Percentiles rank a stretch among this genome's conserved stretches.
These are phyloP conservation scores for Wickerhamiella azymoides DNA, from an alignment of 805 yeast genomes.

Conservation along the genomic window DNA sequence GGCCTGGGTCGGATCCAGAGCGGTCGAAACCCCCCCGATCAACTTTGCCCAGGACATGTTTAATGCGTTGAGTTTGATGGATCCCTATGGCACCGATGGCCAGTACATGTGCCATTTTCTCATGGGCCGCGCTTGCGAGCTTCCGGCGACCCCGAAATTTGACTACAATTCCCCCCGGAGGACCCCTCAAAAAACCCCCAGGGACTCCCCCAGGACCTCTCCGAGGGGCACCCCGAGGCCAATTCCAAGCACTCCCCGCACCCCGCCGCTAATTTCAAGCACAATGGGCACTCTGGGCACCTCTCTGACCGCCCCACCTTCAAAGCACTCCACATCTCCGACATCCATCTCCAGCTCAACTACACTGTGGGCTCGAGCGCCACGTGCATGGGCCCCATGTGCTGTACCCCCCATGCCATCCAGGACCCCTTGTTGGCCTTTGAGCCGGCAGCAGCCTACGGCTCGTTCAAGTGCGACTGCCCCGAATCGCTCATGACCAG, in stretches of 20 bases:
- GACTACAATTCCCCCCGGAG: conserved; percentile 29
- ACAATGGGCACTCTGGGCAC: conserved; percentile 8
- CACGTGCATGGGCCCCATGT: conserved; percentile 37
- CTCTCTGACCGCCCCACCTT: no score
- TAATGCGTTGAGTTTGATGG: conserved; percentile 37
- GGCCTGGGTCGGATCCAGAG: not conserved
- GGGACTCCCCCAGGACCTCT: no score
- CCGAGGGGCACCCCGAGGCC: no score
- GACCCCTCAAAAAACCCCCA: no score
- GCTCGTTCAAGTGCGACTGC: conserved; percentile 50
- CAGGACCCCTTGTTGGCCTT: conserved; percentile 27
- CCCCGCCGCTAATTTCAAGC: no score
- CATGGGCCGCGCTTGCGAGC: conserved; percentile 35
- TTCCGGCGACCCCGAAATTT: conserved; percentile 40
- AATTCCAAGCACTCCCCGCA: no score
- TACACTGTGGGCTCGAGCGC: conserved; percentile 34
- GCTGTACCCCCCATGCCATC: conserved; percentile 43
- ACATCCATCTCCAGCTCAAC: conserved; percentile 46
- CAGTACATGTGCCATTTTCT: conserved; percentile 47
- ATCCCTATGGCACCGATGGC: conserved; percentile 41
- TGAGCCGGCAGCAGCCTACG: conserved; percentile 42
- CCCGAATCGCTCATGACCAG: conserved; percentile 50
- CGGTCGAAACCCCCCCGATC: conserved; percentile 9
- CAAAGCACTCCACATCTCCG: conserved; percentile 53
- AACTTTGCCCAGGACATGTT: conserved; percentile 31